A percentile compares a stretch with the other conserved stretches of the same genome.
These are phyloP conservation scores for Cetraspora pellucida DNA, from an alignment of 192 early-diverging fungal species.

Conservation along the genomic window DNA sequence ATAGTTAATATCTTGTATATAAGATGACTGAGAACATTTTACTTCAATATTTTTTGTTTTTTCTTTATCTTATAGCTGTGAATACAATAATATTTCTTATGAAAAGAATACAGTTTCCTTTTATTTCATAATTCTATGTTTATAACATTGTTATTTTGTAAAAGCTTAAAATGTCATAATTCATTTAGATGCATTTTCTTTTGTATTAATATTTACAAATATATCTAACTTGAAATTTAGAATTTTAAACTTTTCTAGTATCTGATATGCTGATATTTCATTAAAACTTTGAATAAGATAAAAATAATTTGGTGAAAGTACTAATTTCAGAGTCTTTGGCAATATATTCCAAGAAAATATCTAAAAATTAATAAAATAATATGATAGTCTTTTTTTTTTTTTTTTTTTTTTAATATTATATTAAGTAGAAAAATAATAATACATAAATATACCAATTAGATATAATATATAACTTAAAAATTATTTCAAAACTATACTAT, in stretches of 20 bases:
- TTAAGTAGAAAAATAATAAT: too few species aligned
- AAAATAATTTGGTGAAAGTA: neutral
- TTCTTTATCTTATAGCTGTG: neutral
- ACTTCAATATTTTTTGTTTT: neutral
- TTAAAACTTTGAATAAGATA: slow-evolving; percentile 1
- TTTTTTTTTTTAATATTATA: too few species aligned
- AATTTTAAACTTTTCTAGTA: neutral
- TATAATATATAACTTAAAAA: too few species aligned
- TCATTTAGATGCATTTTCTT: neutral
- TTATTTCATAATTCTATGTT: neutral
- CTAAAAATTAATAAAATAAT: too few species aligned
- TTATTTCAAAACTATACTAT: too few species aligned
- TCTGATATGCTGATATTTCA: neutral
- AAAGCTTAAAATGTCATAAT: neutral
- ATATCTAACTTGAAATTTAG: neutral
- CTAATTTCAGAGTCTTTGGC: neutral
- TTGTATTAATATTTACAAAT: neutral
- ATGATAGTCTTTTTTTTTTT: too few species aligned
- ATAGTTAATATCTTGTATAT: neutral
- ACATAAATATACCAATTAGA: too few species aligned
- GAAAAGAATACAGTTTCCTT: neutral
- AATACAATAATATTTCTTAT: neutral
- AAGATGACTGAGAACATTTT: neutral
- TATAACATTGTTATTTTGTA: slow-evolving; percentile 4
- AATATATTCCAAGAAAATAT: neutral